Evolutionary conservation across 306 rosid genomes (phyloP), one percentile per base, ranked within the genome.

Genomic region (Fragaria iinumae): DNA sequence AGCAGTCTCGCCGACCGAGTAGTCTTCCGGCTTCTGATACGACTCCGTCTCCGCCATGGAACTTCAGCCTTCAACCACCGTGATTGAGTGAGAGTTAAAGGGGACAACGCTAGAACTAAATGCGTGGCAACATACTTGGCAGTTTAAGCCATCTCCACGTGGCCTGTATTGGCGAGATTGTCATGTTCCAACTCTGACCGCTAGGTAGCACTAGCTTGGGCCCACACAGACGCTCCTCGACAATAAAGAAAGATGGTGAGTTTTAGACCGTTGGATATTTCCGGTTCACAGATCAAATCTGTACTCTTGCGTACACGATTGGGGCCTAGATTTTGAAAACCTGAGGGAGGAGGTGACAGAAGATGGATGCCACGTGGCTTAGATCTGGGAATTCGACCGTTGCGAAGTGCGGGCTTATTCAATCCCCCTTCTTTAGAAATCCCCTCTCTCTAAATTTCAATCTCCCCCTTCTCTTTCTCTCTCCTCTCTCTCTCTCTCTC

Each of bases 341-440:
- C 17, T 11, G 57, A 3, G 32, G 14, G 34, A 45, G 2, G 78
- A 45, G 2, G 78, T 41, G 66, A 27, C 52, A 0, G 77, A 59
- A 82, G 93, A 86, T 81, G 83, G 74, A 72, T 41, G 32, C 76
- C 82, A 89, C 90, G 95, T 87, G 97, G 88, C 84, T 38, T n/a
- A 25, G 69, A 69, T 69, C 55, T 76, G 69, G 60, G 67, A 71
- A 89, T 75, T 92, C 98, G 98, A 95, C 98, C 98, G 98, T 95
- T 92, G 90, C 20, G 6, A 67, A 77, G 59, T 67, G 65, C 81
- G 8, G 44, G 23, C 70, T 38, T 55, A 78, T 80, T 77, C 88
- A 79, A 67, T 13, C 78, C 78, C 70, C 70, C 49, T 12, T 49
- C 34, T 38, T 32, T 47, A 48, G 34, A 52, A n/a, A 50, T 17